Evolutionary conservation across 1,284 basidiomycete genomes (phyloP), one percentile per base, ranked within the genome.

Genomic region (Athelia psychrophila): DNA sequence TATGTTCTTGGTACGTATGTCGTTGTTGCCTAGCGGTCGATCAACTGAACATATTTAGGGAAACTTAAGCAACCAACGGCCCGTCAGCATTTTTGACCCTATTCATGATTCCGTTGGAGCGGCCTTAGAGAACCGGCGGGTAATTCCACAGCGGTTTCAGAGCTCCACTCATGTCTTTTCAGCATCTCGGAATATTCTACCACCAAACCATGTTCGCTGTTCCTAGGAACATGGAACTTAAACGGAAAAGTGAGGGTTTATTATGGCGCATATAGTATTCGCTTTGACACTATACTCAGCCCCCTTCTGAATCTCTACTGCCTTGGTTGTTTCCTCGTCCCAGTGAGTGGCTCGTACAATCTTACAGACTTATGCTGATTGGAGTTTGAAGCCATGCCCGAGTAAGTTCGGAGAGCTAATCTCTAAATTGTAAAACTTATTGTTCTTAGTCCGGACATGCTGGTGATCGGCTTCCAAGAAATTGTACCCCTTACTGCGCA

Each of bases 401-500:
- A 89, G 88, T 91, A 65, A 58, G 80, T 66, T 36, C 23, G 27
- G 13, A 22, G 8, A 46, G 15, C 44, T 8, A 19, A 23, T 10
- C 44, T n/a, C 15, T 46, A 23, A n/a, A 36, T 40, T 50, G 44
- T 44, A 27, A 12, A 19, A 30, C 45, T 44, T 36, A 15, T 6
- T 22, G 5, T n/a, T 42, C 8, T 16, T 54, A 95, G 92, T 45
- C 92, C 95, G 8, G 94, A 97, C 65, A 83, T 98, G 53, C 87
- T 96, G 64, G 86, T 86, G n/a, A 73, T 98, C 27, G 93, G 91
- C 1, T 98, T 99, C 64, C 97, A 99, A 70, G 97, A 99, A 70
- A 95, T 99, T 50, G 97, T 99, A 0, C 94, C 94, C 35, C 79
- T 99, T 40, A 98, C 93, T 5, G 93, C 97, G 3, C 93, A 97